Evolutionary conservation across 495 filamentous ascomycete genomes (phyloP), one percentile per base, ranked within the genome.

Genomic region (Penicillium waksmanii): DNA sequence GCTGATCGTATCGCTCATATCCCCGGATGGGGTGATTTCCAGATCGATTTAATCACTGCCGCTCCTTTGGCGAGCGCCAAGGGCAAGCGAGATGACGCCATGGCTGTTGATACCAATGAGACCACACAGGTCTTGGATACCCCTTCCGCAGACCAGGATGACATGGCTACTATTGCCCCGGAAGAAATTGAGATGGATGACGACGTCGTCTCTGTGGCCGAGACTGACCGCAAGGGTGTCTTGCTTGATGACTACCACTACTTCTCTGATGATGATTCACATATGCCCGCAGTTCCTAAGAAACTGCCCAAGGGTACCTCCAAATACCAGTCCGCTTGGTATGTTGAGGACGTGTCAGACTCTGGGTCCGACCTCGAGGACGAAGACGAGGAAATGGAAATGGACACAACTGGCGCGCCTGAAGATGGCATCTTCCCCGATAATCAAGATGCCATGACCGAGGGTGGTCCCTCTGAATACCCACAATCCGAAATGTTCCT

Each of bases 191-290:
- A 89, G 68, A 91, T 91, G 83, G 85, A 89, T 57, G 86, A 89
- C 34, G 83, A 87, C 18, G 80, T 84, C 57, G 73, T 82, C 44
- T 76, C 79, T 0, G 70, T 83, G 31, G 85, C 85, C 7, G 79
- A 85, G n/a, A 72, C 70, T 12, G 78, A 80, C 25, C 82, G 87
- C 49, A 87, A 85, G 73, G 94, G 94, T 48, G 95, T 98, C 4
- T 79, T 98, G 43, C 80, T 98, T 31, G 95, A 98, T 62, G 93
- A 96, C 60, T 94, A 98, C 73, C 95, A 97, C 68, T 98, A 98
- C 75, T 98, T 97, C 69, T 94, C 92, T 3, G 95, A 98, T 51
- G 92, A 96, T 17, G 89, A 96, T 21, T 77, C 83, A n/a, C 77
- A 83, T 58, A 77, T 83, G 33, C 83, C 85, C 3, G 61, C 77